Percentiles rank a stretch among this genome's conserved stretches.
These are phyloP conservation scores for Ilyonectria robusta DNA, from an alignment of 2,329 filamentous ascomycete species.

Conservation along the genomic window DNA sequence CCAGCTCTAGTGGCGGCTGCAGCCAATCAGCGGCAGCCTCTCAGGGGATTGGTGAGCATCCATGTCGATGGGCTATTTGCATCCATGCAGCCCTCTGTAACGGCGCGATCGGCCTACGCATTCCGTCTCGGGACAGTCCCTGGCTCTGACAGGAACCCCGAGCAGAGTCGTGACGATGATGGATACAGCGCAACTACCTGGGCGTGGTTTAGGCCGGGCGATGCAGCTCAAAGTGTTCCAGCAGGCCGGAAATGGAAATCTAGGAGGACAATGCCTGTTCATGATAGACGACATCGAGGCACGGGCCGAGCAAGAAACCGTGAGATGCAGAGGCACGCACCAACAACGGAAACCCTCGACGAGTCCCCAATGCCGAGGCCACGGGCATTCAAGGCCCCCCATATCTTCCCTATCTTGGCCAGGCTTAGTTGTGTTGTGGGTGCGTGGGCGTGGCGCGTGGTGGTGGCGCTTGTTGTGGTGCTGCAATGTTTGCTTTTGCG, in stretches of 20 bases:
- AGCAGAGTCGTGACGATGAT: conserved; percentile 6
- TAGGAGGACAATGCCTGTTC: not conserved
- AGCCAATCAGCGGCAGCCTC: conserved; percentile 42
- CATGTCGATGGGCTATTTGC: conserved; percentile 21
- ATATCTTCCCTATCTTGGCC: conserved; percentile 22
- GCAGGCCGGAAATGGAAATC: conserved; percentile 1
- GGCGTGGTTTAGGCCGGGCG: conserved; percentile 14
- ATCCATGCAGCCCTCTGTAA: conserved; percentile 44
- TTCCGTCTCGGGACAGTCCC: conserved; percentile 14
- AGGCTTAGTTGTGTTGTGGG: conserved; percentile 11
- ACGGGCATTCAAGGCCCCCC: not conserved
- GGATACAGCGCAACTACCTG: conserved; percentile 13
- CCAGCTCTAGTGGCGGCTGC: conserved; percentile 22
- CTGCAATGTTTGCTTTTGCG: conserved; percentile 22
- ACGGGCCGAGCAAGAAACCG: not conserved
- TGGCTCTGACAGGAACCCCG: conserved; percentile 21
- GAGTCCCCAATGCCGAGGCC: conserved; percentile 8
- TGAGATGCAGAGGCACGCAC: not conserved
- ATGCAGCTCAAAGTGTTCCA: not conserved
- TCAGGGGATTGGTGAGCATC: conserved; percentile 43
- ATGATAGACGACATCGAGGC: conserved; percentile 13
- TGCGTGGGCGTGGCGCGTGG: conserved; percentile 16
- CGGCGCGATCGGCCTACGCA: conserved; percentile 43
- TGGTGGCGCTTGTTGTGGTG: conserved; percentile 18
- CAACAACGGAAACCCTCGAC: conserved; percentile 6